Evolutionary conservation across 257 asterid species (phyloP).

Genomic region (Coffea eugenioides): DNA sequence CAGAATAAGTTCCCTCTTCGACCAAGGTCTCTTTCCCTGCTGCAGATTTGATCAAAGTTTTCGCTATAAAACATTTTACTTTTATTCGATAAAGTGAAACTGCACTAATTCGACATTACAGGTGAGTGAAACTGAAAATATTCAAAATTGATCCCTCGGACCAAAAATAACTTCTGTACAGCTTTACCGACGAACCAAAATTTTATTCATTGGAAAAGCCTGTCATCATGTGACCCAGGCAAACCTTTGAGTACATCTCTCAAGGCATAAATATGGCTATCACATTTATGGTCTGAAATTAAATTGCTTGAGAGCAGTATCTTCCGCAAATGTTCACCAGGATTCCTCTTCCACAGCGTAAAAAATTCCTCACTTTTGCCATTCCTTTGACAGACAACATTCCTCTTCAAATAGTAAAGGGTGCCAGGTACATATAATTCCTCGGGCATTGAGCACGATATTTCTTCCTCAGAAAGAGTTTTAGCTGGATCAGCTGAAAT

Average conservation of each 20-base stretch:
- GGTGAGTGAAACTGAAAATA: background rate
- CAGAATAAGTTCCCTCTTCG: background rate
- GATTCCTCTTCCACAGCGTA: conserved; percentile 68
- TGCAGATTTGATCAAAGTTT: background rate
- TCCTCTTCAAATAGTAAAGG: conserved; percentile 64
- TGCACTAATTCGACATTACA: background rate
- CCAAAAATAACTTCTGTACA: background rate
- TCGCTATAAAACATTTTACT: background rate
- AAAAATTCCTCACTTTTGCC: conserved; percentile 40
- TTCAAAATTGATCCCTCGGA: background rate
- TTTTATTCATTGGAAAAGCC: conserved; percentile 23
- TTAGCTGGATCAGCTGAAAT: conserved; percentile 26
- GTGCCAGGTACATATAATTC: conserved; percentile 79
- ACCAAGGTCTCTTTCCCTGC: background rate
- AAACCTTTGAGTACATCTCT: conserved; percentile 91
- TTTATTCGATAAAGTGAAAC: background rate
- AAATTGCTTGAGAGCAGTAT: conserved; percentile 79
- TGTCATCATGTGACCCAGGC: conserved; percentile 46
- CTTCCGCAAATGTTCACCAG: conserved; percentile 80
- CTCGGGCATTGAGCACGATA: conserved; percentile 23
- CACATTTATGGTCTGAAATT: conserved; percentile 87
- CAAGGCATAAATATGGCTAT: conserved; percentile 74
- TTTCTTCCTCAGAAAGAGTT: conserved; percentile 22
- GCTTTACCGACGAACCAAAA: background rate
- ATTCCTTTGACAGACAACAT: conserved; percentile 32